phyloP scores from a whole-genome alignment of 2,329 filamentous ascomycete genomes.

The Verticillium dahliae region DNA sequence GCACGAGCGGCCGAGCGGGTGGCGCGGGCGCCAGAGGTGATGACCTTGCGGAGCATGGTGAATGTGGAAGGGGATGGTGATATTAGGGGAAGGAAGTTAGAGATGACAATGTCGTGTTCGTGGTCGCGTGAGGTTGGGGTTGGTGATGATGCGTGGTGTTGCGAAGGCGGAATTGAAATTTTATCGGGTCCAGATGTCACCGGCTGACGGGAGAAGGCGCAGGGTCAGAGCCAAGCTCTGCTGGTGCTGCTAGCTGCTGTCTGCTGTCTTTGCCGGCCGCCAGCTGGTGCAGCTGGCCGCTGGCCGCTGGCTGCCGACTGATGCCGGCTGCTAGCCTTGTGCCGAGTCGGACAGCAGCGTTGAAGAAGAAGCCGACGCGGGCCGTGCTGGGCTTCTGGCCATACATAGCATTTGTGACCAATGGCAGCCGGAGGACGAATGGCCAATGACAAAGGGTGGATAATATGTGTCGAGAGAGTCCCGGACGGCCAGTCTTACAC shows the following conservation, averaged over 20 bases:
- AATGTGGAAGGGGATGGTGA: not conserved
- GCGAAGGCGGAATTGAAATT: constrained; percentile 8
- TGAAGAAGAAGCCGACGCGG: not conserved
- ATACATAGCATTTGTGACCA: not conserved
- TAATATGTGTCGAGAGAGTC: not conserved
- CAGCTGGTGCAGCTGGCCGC: too few relatives aligned
- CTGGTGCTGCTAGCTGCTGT: too few relatives aligned
- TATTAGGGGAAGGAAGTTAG: not conserved
- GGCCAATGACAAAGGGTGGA: not conserved
- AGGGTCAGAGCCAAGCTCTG: too few relatives aligned
- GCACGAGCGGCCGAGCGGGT: constrained; percentile 32
- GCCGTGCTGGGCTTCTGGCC: not conserved
- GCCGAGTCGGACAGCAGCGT: not conserved
- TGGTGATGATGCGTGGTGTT: not conserved
- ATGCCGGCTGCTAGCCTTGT: not conserved
- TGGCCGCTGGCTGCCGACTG: not conserved
- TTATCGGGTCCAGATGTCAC: constrained; percentile 7
- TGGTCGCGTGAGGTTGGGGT: constrained; percentile 5
- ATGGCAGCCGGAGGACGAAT: not conserved
- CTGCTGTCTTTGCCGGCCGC: too few relatives aligned
- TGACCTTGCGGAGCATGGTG: constrained; percentile 39
- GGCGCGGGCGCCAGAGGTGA: constrained; percentile 35
- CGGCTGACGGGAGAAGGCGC: not conserved
- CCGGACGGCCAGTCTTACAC: not conserved
- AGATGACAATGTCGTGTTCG: constrained; percentile 3